phyloP scores from a whole-genome alignment of 192 early-diverging fungal species.

The Coemansia asiatica region DNA sequence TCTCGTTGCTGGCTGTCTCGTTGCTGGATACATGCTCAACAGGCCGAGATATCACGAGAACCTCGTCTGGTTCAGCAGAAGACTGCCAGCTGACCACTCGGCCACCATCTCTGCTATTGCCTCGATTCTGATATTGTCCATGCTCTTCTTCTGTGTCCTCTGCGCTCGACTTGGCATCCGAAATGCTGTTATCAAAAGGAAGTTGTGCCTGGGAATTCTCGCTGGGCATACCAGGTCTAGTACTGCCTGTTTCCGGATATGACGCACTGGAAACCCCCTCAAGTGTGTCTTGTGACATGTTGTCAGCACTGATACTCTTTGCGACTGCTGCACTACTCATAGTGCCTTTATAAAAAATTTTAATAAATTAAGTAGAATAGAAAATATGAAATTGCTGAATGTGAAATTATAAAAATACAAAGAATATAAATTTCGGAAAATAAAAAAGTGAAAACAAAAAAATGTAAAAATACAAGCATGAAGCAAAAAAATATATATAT shows the following conservation, averaged over 20 bases:
- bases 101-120: neutral
- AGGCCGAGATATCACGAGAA: constrained; percentile 1
- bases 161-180: neutral
- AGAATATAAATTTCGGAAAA: too few species aligned
- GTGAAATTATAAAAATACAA: too few species aligned
- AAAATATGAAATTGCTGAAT: too few species aligned
- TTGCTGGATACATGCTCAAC: neutral
- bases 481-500: too few species aligned
- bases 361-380: constrained; percentile 1
- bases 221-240: neutral
- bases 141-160: neutral
- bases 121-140: neutral
- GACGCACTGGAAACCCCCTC: neutral
- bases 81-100: constrained; percentile 11
- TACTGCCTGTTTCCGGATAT: neutral
- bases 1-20: neutral
- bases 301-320: neutral
- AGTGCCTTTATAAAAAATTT: too few species aligned
- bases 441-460: neutral
- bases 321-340: neutral
- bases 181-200: neutral
- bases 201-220: neutral
- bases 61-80: neutral
- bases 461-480: too few species aligned
- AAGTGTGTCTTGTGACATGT: neutral